Conservation (phyloP, 441 rosid genomes). For the Pelargonium myrrhifolium region DNA sequence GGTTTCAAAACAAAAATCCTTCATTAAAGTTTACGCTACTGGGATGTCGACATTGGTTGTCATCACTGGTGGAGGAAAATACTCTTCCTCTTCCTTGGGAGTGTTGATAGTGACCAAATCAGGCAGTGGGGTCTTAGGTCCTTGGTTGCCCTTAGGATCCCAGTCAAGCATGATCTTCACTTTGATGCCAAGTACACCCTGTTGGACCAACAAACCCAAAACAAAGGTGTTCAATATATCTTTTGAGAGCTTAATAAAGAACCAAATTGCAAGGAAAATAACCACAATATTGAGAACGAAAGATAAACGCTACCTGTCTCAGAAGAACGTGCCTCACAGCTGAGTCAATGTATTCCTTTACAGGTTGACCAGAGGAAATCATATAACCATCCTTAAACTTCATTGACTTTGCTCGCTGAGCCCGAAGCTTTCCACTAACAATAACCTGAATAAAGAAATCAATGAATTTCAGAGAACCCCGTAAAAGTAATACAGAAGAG, state of each 20-base stretch:
- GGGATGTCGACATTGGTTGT: not conserved
- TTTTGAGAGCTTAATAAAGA: no score
- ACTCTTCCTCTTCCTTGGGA: not conserved
- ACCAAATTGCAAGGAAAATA: no score
- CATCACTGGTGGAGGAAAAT: not conserved
- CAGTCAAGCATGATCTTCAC: conserved; percentile 6
- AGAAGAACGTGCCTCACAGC: conserved; percentile 55
- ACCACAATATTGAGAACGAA: not conserved
- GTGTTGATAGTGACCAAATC: not conserved
- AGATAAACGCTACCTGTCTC: conserved; percentile 36
- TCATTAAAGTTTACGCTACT: not conserved
- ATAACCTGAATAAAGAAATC: conserved; percentile 30
- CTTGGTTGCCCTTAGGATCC: conserved; percentile 3
- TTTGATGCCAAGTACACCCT: not conserved
- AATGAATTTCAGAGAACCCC: not conserved
- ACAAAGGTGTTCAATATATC: no score
- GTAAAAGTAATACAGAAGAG: not conserved
- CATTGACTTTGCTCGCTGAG: conserved; percentile 63
- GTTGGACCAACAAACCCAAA: not conserved
- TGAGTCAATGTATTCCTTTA: conserved; percentile 56
- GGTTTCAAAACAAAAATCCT: no score
- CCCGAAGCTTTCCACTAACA: conserved; percentile 48
- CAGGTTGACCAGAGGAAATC: conserved; percentile 73
- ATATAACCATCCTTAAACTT: conserved; percentile 76
- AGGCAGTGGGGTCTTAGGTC: not conserved